Evolutionary conservation across 306 rosid species (phyloP), one percentile per base, ranked within the genome.

Genomic region (Ammopiptanthus mongolicus): DNA sequence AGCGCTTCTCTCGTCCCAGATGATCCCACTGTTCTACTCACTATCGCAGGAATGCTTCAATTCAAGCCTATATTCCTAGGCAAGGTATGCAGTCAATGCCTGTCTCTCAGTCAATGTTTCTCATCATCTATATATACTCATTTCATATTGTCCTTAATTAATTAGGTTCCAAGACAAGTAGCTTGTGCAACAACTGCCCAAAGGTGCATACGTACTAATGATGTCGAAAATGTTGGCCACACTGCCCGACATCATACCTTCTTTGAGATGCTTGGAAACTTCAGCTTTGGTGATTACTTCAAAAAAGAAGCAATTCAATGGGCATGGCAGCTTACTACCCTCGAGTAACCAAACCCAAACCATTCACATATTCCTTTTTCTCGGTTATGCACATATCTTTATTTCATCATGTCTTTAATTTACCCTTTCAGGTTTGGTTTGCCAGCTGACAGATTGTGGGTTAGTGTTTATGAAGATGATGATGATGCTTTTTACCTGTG

Each of bases 11-110:
- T 95, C 46, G 93, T 95, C 55, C 96, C 98, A 8, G 96, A 95
- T 79, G 97, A 90, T 64, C 96, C 98, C 55, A 90, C 98, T 0
- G 98, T 91, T 80, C 87, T 90, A 17, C 85, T 95, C 69, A 95
- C 97, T n/a, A 91, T 95, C 61, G 98, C 97, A 31, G 96, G 98
- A 37, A 95, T 95, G 98, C 96, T 95, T 85, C 97, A 95, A 77
- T 95, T 91, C 81, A 95, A 95, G 74, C 97, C 95, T 51, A 87
- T 88, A 71, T 95, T 95, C 78, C 93, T 95, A 5, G 98, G 96
- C 48, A 92, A 89, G 94, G 90, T 91, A 39, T 69, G 62, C 12
- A 8, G 12, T 52, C 31, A 3, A 55, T 22, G 17, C 10, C 61
- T 25, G 3, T 25, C 3, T n/a, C n/a, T n/a, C n/a, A n/a, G n/a